Evolutionary conservation across 2,329 filamentous ascomycete species (phyloP).

Genomic region (Zymoseptoria ardabiliae): DNA sequence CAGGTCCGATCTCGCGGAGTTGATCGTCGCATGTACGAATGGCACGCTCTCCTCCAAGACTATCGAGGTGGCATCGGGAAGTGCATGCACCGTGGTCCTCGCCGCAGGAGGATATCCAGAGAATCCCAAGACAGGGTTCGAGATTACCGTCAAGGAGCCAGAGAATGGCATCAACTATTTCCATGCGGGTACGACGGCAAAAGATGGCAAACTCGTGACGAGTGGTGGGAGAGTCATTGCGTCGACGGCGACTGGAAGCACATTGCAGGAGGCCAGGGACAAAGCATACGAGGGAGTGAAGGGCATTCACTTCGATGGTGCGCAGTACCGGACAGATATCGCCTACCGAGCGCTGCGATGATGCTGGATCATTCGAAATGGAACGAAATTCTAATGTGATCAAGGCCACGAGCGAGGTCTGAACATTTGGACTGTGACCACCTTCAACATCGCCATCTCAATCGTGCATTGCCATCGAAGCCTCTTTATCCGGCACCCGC

Average conservation of each 20-base stretch:
- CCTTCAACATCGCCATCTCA: background rate
- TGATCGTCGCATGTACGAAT: conserved; percentile 79
- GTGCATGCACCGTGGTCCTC: conserved; percentile 87
- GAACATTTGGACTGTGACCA: background rate
- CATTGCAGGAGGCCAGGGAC: conserved; percentile 73
- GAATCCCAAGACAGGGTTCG: conserved; percentile 70
- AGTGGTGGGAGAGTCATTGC: conserved; percentile 89
- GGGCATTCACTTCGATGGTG: conserved; percentile 73
- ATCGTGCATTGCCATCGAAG: background rate
- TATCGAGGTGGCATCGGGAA: conserved; percentile 40
- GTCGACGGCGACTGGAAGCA: conserved; percentile 69
- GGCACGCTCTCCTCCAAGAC: conserved; percentile 56
- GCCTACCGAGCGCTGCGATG: conserved; percentile 47
- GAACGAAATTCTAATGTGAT: background rate
- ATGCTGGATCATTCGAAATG: background rate
- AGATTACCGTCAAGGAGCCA: conserved; percentile 47
- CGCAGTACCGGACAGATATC: conserved; percentile 92
- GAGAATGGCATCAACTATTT: conserved; percentile 62
- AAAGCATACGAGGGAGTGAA: conserved; percentile 81
- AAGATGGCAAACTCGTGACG: conserved; percentile 59
- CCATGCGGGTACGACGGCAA: conserved; percentile 77
- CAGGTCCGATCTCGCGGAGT: conserved; percentile 76
- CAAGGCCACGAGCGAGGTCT: background rate
- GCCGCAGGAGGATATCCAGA: conserved; percentile 88
- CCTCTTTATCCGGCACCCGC: conserved; percentile 42